Percentiles rank a stretch among this genome's conserved stretches.
These are phyloP conservation scores for Aaosphaeria arxii DNA, from an alignment of 2,329 filamentous ascomycete species.

Conservation along the genomic window DNA sequence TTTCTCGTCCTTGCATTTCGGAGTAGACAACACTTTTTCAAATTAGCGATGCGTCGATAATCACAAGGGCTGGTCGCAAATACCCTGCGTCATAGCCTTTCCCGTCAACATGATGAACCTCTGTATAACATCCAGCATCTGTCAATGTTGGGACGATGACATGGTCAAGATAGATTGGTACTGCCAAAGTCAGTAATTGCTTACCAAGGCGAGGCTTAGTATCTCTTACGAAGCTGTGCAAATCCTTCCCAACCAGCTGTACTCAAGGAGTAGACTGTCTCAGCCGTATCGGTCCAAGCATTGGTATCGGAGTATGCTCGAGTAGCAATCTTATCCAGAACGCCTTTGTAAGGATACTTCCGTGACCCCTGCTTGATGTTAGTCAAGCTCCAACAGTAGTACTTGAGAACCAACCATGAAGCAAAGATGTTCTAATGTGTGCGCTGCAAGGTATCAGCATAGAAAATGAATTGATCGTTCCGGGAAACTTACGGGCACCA, in stretches of 20 bases:
- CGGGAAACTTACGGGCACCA: conserved; percentile 59
- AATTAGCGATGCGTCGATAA: background rate
- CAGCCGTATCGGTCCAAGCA: conserved; percentile 94
- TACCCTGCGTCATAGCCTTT: conserved; percentile 83
- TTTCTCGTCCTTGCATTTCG: conserved; percentile 96
- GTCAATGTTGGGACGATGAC: conserved; percentile 87
- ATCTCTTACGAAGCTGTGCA: conserved; percentile 63
- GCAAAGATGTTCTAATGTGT: conserved; percentile 52
- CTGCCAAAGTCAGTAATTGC: conserved; percentile 6
- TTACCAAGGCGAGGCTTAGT: too few species aligned
- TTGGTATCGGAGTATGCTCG: conserved; percentile 93
- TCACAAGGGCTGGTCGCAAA: conserved; percentile 8
- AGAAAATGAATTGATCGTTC: background rate
- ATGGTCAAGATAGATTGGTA: conserved; percentile 95
- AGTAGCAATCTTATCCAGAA: conserved; percentile 90
- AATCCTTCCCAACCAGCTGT: conserved; percentile 98
- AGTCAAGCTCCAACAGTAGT: background rate
- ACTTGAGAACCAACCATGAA: conserved; percentile 41
- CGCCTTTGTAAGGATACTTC: conserved; percentile 89
- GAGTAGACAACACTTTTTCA: conserved; percentile 78
- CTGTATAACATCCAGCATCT: conserved; percentile 88
- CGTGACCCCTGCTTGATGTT: conserved; percentile 77
- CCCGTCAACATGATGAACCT: conserved; percentile 94
- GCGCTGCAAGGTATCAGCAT: conserved; percentile 29
- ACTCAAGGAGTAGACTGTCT: conserved; percentile 93